Evolutionary conservation across 305 asterid species (phyloP), one percentile per base, ranked within the genome.

Genomic region (Fraxinus ornus): DNA sequence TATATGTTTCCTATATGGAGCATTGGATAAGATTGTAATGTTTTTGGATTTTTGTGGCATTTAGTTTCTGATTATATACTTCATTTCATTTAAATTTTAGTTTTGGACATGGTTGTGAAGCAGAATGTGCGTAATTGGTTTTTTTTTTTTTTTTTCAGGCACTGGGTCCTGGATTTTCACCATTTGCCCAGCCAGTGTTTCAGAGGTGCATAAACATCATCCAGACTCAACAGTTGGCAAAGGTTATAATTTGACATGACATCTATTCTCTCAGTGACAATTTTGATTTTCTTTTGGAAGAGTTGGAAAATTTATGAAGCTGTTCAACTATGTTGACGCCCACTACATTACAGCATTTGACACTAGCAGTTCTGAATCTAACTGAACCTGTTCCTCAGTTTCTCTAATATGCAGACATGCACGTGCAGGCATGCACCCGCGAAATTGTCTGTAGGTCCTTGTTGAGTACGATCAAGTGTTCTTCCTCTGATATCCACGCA

Each of bases 171-270:
- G 99, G 98, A 78, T 96, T 96, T 87, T 88, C 94, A n/a, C 98
- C 91, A 83, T 96, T 94, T 87, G 98, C 98, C 79, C 97, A 86
- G 70, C 98, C 99, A 35, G 99, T 94, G 79, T 94, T 89, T 78
- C 97, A 91, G 97, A 91, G 99, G 91, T 96, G 99, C 90, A 91
- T 96, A 80, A 90, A 89, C 89, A 89, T 93, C 91, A 91, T 96
- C 84, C 98, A 96, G 93, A 88, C 97, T 80, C 99, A 96, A 82
- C 97, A 91, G 79, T 35, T 92, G 90, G 97, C 97, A 78, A 95
- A 95, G 98, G 98, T 95, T 88, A 87, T 47, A 49, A 36, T 68
- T 71, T 73, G 47, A 79, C 72, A 21, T 41, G 74, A 77, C 83
- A 30, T 81, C 78, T 60, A 72, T 77, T 60, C 57, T 47, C 71